Evolutionary conservation across 73 alveolate genomes (phyloP).

Genomic region (Paramecium pentaurelia): DNA sequence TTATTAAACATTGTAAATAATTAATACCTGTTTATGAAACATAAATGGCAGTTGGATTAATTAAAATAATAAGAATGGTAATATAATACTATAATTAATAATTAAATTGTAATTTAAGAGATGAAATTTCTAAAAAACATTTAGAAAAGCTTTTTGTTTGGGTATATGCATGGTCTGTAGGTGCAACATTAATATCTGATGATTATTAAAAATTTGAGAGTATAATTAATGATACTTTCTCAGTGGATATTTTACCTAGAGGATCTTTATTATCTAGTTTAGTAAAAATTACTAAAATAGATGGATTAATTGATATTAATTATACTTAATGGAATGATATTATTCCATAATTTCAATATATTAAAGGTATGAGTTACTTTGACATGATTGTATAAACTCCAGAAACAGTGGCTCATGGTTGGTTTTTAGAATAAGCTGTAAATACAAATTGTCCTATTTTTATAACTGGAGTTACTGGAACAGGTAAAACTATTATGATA

Average conservation of each 20-base stretch:
- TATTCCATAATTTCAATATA: constrained; percentile 69
- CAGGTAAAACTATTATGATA: constrained; percentile 92
- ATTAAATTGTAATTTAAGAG: constrained; percentile 54
- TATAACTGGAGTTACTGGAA: constrained; percentile 92
- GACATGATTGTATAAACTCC: constrained; percentile 90
- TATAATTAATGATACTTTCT: constrained; percentile 57
- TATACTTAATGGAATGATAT: constrained; percentile 69
- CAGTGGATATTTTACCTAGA: constrained; percentile 65
- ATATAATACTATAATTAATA: constrained; percentile 1
- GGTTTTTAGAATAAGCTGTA: constrained; percentile 83
- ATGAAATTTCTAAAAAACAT: constrained; percentile 69
- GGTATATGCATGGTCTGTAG: constrained; percentile 78
- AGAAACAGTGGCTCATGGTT: constrained; percentile 92
- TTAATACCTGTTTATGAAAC: constrained; percentile 65
- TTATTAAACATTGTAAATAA: not conserved
- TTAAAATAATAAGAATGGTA: constrained; percentile 72
- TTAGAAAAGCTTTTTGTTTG: constrained; percentile 69
- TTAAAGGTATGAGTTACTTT: constrained; percentile 70
- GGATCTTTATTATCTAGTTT: constrained; percentile 76
- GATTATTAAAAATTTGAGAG: constrained; percentile 69
- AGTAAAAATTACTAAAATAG: constrained; percentile 8
- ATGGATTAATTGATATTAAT: constrained; percentile 52
- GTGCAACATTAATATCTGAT: constrained; percentile 65
- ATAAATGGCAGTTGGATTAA: constrained; percentile 67
- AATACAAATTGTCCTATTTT: constrained; percentile 77